Base-by-base conservation (phyloP, 2,329 filamentous ascomycete species). In the Clonostachys sp. region DNA sequence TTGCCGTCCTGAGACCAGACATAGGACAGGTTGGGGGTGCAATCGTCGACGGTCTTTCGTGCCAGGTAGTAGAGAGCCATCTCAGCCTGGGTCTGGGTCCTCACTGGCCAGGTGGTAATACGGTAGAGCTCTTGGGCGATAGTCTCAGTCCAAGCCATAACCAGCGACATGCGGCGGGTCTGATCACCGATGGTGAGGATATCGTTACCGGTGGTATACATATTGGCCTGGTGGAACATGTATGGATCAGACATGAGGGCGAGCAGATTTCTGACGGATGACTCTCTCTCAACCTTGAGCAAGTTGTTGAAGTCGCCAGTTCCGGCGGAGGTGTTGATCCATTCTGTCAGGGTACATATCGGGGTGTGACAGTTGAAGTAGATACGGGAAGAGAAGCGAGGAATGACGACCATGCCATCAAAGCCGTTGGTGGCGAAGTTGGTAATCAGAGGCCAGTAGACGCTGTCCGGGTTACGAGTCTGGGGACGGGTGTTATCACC, bases 191-290 rank as follows among this genome's bases (percentile, higher is more conserved):
- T 65, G 9, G 69, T 74, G 41, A 73, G 71, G 4, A 61, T 57
- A 3, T 62, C 60, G 45, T 73, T 68, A 45, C 77, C 78, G 4
- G 65, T 64, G 41, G 75, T 72, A 47, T 79, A 74, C 50, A 80
- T 56, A 57, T 85, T 84, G 48, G 79, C 78, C 63, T 84, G 80
- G 60, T 85, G 81, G 68, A 84, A 82, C 79, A 83, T 83, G 45
- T 53, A 81, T 20, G 70, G 65, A 44, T 80, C 79, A 51, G 73
- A 74, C 51, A 74, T 72, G 6, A 84, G 68, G 13, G 71, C 74
- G 34, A 84, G 69, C 20, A 84, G 63, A 55, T 83, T 75, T 34
- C 78, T 72, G 34, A 75, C 74, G 43, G 78, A 81, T 42, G 76
- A 77, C 5, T 65, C 60, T 44, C 71, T 71, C 45, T 81, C 78